A percentile compares a stretch with the other conserved stretches of the same genome.
Evolutionary conservation across 2,329 filamentous ascomycete species (phyloP).

Genomic region (Byssothecium circinans): DNA sequence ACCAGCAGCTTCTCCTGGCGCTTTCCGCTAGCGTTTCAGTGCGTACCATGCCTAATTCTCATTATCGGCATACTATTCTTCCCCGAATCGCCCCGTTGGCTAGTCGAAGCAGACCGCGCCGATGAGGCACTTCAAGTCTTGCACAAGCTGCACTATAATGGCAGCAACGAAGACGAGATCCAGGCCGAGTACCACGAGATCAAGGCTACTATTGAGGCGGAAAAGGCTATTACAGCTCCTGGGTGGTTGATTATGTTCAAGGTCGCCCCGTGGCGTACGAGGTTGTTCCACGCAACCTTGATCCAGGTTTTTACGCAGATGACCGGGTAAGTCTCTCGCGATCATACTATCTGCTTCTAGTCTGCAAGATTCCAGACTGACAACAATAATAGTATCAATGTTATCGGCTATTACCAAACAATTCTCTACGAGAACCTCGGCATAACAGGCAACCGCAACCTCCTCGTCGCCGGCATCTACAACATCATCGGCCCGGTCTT

Average conservation of each 20-base stretch:
- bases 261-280: slow-evolving; percentile 61
- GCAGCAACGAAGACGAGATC: slow-evolving; percentile 60
- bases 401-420: slow-evolving; percentile 65
- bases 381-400: slow-evolving; percentile 45
- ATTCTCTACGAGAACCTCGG: slow-evolving; percentile 61
- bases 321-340: slow-evolving; percentile 48
- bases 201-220: slow-evolving; percentile 62
- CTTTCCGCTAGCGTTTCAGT: slow-evolving; percentile 52
- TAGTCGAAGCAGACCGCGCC: slow-evolving; percentile 52
- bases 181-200: slow-evolving; percentile 62
- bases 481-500: slow-evolving; percentile 60
- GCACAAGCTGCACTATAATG: slow-evolving; percentile 57
- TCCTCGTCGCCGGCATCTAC: slow-evolving; percentile 63
- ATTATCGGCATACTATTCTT: slow-evolving; percentile 48
- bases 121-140: slow-evolving; percentile 55
- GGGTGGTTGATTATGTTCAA: slow-evolving; percentile 62
- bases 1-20: slow-evolving; percentile 45
- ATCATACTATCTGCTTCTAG: not conserved
- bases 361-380: not conserved
- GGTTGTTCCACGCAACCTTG: slow-evolving; percentile 62
- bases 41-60: slow-evolving; percentile 48
- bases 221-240: slow-evolving; percentile 56
- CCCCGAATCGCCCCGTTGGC: slow-evolving; percentile 42
- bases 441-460: slow-evolving; percentile 56
- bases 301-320: slow-evolving; percentile 69